These are phyloP conservation scores for Nemania sp. DNA, from an alignment of 2,329 filamentous ascomycete genomes.

Conservation along the genomic window DNA sequence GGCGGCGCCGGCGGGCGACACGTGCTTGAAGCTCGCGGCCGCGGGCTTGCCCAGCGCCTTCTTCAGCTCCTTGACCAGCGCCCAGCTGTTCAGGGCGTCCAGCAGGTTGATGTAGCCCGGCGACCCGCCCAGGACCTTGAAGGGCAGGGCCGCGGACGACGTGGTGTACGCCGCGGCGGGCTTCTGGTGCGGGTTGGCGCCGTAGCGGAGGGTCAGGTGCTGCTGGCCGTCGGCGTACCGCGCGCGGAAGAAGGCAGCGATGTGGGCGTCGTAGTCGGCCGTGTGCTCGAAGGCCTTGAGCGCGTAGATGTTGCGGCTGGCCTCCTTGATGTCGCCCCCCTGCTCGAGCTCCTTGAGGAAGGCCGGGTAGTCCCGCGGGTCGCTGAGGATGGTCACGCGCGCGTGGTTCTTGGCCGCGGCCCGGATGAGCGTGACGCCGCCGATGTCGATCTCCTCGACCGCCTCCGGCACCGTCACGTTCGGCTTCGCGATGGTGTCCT, in stretches of 20 bases:
- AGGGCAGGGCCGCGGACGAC: constrained; percentile 77
- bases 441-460: constrained; percentile 98
- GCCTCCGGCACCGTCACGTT: constrained; percentile 96
- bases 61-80: constrained; percentile 94
- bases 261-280: constrained; percentile 92
- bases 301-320: constrained; percentile 85
- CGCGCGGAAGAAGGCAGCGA: constrained; percentile 96
- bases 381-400: constrained; percentile 92
- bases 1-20: constrained; percentile 93
- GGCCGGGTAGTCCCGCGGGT: constrained; percentile 89
- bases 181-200: constrained; percentile 98
- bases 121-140: constrained; percentile 87
- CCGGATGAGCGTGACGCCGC: constrained; percentile 92
- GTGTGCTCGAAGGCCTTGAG: constrained; percentile 99
- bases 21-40: constrained; percentile 98
- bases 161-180: constrained; percentile 84
- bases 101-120: constrained; percentile 98
- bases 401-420: constrained; percentile 98
- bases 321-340: constrained; percentile 84
- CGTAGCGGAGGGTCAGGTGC: constrained; percentile 86
- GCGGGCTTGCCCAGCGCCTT: constrained; percentile 84
- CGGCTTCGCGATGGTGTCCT: constrained; percentile 95
- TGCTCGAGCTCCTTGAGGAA: constrained; percentile 89
- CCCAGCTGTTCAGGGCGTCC: constrained; percentile 96
- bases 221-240: constrained; percentile 89